Evolutionary conservation across 345 rosid genomes (phyloP), one percentile per base, ranked within the genome.

Genomic region (Zanthoxylum bungeanum): DNA sequence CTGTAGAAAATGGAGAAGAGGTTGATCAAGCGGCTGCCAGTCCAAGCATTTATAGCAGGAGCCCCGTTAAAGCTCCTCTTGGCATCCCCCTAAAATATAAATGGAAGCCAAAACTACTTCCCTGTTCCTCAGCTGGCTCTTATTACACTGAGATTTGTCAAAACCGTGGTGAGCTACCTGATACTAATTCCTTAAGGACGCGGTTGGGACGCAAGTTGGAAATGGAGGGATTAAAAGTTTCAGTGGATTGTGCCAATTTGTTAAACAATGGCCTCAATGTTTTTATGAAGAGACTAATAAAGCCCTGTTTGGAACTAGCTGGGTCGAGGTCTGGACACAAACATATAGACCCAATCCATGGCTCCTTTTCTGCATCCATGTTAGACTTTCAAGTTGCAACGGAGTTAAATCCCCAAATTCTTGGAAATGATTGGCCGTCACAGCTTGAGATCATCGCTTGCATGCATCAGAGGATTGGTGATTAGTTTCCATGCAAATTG

Each of bases 1-100:
- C 88, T 19, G 88, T 82, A 66, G 97, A 91, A 83, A 88, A 89
- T 4, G 88, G 91, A 31, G 94, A 91, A 77, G 92, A 89, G 84
- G 97, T 87, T 74, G 93, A 91, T 74, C 97, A 91, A 76, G 75
- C 77, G 27, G 76, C 83, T 25, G 83, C 70, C 22, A 75, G 86
- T 69, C 86, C 87, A 17, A 72, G 85, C 69, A 81, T 83, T 82
- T 74, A 77, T 56, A 82, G 88, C 69, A 78, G 82, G 78, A 87
- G 83, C 71, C 92, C 90, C 12, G 79, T 91, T 57, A 85, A 83
- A 79, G 87, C 94, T 76, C 97, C 97, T 9, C 75, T 89, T 24
- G 94, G 92, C 64, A 75, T 86, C 65, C 80, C 77, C 36, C 65
- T 79, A 49, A 81, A 79, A 28, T 49, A 47, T 17, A 80, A 78